These are phyloP conservation scores for Hemisphaericaspora lyxosophila DNA, from an alignment of 1,139 yeast genomes.

Conservation along the genomic window DNA sequence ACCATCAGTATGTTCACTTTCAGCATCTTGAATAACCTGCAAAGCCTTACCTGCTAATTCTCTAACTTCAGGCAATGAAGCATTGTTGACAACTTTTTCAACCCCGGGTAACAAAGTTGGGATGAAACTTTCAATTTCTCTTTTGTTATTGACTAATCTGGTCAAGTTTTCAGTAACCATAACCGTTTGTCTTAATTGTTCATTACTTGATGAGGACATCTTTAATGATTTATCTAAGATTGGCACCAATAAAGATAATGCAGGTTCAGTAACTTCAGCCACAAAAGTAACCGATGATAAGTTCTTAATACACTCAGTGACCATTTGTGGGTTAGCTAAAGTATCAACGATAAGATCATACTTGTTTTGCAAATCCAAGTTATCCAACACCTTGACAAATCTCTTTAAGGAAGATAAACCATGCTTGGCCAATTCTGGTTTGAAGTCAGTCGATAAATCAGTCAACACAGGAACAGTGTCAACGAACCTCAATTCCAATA, in stretches of 20 bases:
- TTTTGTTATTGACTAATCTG: slow-evolving; percentile 88
- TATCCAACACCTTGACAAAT: slow-evolving; percentile 82
- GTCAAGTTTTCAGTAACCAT: slow-evolving; percentile 95
- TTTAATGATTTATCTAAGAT: slow-evolving; percentile 88
- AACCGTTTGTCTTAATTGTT: slow-evolving; percentile 93
- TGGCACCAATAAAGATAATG: slow-evolving; percentile 85
- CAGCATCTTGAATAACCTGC: slow-evolving; percentile 78
- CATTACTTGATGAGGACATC: slow-evolving; percentile 87
- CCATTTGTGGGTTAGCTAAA: slow-evolving; percentile 84
- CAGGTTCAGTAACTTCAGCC: slow-evolving; percentile 97
- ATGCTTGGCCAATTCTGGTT: slow-evolving; percentile 89
- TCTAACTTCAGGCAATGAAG: slow-evolving; percentile 95
- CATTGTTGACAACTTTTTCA: slow-evolving; percentile 81
- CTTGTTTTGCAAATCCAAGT: slow-evolving; percentile 86
- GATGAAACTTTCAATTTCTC: slow-evolving; percentile 85
- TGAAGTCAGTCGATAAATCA: slow-evolving; percentile 90
- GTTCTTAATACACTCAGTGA: slow-evolving; percentile 85
- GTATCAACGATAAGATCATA: slow-evolving; percentile 84
- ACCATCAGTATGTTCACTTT: slow-evolving; percentile 62
- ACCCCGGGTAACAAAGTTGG: slow-evolving; percentile 90
- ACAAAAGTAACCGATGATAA: slow-evolving; percentile 94
- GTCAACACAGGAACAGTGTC: slow-evolving; percentile 82
- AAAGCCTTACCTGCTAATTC: slow-evolving; percentile 87
- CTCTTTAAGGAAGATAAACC: slow-evolving; percentile 70
- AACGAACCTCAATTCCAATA: slow-evolving; percentile 77